These are phyloP conservation scores for Botrytis medusae DNA, from an alignment of 2,329 filamentous ascomycete genomes.

Conservation along the genomic window DNA sequence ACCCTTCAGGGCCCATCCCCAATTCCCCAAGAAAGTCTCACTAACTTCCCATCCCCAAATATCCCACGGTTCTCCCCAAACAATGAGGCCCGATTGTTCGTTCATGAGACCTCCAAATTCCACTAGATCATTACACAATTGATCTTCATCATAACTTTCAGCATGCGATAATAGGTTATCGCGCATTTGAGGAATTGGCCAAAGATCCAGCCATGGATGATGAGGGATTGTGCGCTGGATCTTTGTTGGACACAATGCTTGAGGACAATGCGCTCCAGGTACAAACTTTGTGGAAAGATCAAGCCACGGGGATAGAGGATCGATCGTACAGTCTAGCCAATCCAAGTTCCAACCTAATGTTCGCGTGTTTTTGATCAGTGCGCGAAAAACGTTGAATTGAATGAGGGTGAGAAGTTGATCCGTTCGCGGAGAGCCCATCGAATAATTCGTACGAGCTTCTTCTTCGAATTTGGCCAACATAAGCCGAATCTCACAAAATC, in stretches of 20 bases:
- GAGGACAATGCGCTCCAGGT: conserved; percentile 40
- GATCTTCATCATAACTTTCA: conserved; percentile 46
- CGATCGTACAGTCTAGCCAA: conserved; percentile 36
- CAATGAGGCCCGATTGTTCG: conserved; percentile 24
- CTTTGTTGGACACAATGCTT: conserved; percentile 42
- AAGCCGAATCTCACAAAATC: background rate
- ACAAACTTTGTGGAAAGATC: conserved; percentile 39
- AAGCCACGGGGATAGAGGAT: conserved; percentile 33
- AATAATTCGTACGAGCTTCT: background rate
- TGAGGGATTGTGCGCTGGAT: conserved; percentile 45
- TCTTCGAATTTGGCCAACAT: background rate
- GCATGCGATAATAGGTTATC: conserved; percentile 44
- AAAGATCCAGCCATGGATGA: conserved; percentile 46
- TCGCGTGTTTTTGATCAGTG: conserved; percentile 42
- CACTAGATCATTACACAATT: conserved; percentile 46
- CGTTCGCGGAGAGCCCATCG: background rate
- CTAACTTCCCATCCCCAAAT: conserved; percentile 46
- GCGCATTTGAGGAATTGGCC: conserved; percentile 43
- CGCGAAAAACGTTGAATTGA: conserved; percentile 44
- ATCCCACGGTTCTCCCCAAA: conserved; percentile 46
- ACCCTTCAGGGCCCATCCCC: conserved; percentile 40
- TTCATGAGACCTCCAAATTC: conserved; percentile 43
- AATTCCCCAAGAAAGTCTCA: conserved; percentile 44
- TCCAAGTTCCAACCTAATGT: background rate
- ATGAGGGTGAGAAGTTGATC: conserved; percentile 12